Evolutionary conservation across 2,329 filamentous ascomycete genomes (phyloP).

Genomic region (Fusarium sp.): DNA sequence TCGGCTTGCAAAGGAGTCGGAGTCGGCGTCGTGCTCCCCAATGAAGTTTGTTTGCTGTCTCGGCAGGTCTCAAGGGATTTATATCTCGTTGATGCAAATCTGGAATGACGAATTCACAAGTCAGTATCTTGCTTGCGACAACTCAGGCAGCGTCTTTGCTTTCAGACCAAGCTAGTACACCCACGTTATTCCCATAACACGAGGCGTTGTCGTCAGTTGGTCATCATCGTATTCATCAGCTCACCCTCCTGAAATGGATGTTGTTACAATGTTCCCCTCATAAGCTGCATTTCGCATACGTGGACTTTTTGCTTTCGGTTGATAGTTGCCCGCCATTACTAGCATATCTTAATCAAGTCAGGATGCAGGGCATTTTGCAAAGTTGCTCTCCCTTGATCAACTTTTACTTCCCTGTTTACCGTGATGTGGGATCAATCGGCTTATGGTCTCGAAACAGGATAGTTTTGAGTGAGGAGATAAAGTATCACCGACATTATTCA

Average conservation of each 20-base stretch:
- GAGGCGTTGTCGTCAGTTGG: slow-evolving; percentile 15
- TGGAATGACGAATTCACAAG: background rate
- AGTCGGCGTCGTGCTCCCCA: background rate
- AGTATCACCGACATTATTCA: background rate
- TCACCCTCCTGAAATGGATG: slow-evolving; percentile 8
- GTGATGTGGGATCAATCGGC: slow-evolving; percentile 5
- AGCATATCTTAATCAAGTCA: background rate
- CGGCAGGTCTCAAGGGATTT: background rate
- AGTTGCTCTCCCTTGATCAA: background rate
- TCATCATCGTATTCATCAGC: slow-evolving; percentile 26
- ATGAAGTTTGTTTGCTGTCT: slow-evolving; percentile 1
- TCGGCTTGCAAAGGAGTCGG: background rate
- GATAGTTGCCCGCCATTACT: background rate
- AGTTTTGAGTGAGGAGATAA: background rate
- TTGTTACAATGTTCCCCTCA: slow-evolving; percentile 10
- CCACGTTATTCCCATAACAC: slow-evolving; percentile 20
- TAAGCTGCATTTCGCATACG: slow-evolving; percentile 16
- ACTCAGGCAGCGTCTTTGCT: background rate
- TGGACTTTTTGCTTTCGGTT: slow-evolving; percentile 19
- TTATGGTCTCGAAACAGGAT: slow-evolving; percentile 8
- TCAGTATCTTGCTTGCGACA: background rate
- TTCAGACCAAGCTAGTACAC: background rate
- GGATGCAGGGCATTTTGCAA: background rate
- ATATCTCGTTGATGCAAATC: background rate
- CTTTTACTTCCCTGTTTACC: slow-evolving; percentile 2